A percentile compares a stretch with the other conserved stretches of the same genome.
Conservation (phyloP, 495 filamentous ascomycete genomes). For the Sporormia fimetaria region DNA sequence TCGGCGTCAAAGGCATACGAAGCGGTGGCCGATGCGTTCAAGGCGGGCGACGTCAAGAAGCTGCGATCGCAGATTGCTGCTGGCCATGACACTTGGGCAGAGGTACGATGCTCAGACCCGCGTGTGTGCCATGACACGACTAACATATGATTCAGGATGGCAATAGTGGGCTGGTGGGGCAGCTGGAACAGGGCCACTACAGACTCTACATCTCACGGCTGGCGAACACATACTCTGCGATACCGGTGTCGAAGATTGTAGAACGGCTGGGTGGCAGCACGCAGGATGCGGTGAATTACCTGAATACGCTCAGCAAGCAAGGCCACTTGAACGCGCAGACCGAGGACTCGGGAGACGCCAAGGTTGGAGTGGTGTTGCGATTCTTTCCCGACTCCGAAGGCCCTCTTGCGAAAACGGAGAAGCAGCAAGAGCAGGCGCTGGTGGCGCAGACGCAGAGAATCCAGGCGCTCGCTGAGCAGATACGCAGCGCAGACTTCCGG, state of each 20-base stretch:
- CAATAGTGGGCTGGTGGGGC: conserved; percentile 45
- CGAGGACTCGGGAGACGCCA: conserved; percentile 7
- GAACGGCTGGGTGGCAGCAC: conserved; percentile 14
- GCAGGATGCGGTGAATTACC: conserved; percentile 20
- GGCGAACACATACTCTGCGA: conserved; percentile 29
- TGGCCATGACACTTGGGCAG: conserved; percentile 46
- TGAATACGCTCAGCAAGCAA: conserved; percentile 23
- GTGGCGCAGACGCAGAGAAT: conserved; percentile 27
- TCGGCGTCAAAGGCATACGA: conserved; percentile 59
- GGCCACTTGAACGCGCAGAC: conserved; percentile 28
- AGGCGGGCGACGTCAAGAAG: conserved; percentile 42
- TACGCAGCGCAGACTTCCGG: conserved; percentile 29
- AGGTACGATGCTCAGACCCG: conserved; percentile 36
- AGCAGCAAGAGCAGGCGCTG: conserved; percentile 26
- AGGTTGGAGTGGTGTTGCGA: conserved; percentile 20
- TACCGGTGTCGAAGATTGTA: conserved; percentile 29
- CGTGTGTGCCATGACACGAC: not conserved
- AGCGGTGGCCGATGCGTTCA: conserved; percentile 54
- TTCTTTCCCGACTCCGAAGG: conserved; percentile 28
- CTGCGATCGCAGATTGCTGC: conserved; percentile 49
- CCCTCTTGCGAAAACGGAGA: conserved; percentile 25
- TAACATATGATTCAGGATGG: conserved; percentile 37
- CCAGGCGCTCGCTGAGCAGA: conserved; percentile 25
- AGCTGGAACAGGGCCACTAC: conserved; percentile 41
- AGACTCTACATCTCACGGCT: conserved; percentile 36